phyloP scores from a whole-genome alignment of 2,329 filamentous ascomycete genomes.

The Penicillium psychrosexuale region DNA sequence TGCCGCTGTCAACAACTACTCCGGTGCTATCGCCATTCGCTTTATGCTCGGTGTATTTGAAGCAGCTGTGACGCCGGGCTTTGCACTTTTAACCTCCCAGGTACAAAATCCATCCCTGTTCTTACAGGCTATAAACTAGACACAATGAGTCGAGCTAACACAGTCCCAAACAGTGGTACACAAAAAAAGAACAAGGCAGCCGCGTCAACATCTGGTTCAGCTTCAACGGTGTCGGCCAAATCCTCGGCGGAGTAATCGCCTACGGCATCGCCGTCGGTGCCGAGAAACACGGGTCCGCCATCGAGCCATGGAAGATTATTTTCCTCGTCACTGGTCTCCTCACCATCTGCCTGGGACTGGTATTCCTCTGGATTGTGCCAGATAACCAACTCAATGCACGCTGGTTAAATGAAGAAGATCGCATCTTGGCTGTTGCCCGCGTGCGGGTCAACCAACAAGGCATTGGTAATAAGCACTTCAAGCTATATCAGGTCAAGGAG shows the following conservation, averaged over 20 bases:
- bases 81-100: conserved; percentile 62
- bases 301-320: conserved; percentile 65
- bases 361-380: conserved; percentile 54
- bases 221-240: conserved; percentile 64
- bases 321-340: conserved; percentile 55
- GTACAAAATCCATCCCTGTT: conserved; percentile 16
- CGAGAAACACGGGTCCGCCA: conserved; percentile 52
- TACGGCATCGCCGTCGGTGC: conserved; percentile 62
- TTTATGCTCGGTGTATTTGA: conserved; percentile 69
- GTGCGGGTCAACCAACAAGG: conserved; percentile 73
- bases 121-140: not conserved
- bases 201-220: conserved; percentile 66
- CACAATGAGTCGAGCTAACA: not conserved
- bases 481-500: conserved; percentile 62
- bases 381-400: conserved; percentile 61
- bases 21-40: conserved; percentile 61
- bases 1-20: conserved; percentile 59
- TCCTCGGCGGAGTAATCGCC: conserved; percentile 60
- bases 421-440: conserved; percentile 65
- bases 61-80: conserved; percentile 65
- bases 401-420: conserved; percentile 65
- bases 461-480: conserved; percentile 67
- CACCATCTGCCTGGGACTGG: conserved; percentile 48
- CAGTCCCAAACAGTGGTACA: conserved; percentile 60
- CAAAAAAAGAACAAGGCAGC: conserved; percentile 63